These are phyloP conservation scores for Diplodia sapinea DNA, from an alignment of 2,329 filamentous ascomycete species.

Conservation along the genomic window DNA sequence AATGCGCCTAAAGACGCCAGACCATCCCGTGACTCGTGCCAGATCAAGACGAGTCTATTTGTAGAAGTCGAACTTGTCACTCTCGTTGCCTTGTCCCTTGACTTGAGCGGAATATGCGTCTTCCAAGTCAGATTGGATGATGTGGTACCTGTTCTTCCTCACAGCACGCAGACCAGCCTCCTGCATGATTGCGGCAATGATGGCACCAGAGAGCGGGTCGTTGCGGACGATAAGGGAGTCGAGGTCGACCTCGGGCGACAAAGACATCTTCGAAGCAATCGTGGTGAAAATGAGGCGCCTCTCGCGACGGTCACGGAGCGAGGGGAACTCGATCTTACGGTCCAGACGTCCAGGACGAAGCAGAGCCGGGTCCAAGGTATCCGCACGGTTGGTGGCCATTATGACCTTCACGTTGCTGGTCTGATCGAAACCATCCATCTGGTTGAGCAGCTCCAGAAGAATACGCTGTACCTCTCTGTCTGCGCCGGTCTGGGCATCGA, in stretches of 20 bases:
- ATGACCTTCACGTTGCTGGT: slow-evolving; percentile 99
- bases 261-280: slow-evolving; percentile 96
- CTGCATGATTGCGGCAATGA: slow-evolving; percentile 99
- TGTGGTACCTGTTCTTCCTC: slow-evolving; percentile 98
- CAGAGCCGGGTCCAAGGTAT: slow-evolving; percentile 93
- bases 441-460: slow-evolving; percentile 93
- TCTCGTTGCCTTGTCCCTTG: slow-evolving; percentile 74
- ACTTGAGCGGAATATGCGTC: slow-evolving; percentile 97
- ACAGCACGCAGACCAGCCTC: slow-evolving; percentile 94
- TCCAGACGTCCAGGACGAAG: slow-evolving; percentile 94
- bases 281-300: slow-evolving; percentile 95
- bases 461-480: slow-evolving; percentile 99
- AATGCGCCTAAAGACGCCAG: slow-evolving; percentile 19
- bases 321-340: slow-evolving; percentile 99
- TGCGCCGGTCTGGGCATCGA: slow-evolving; percentile 97
- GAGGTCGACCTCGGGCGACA: slow-evolving; percentile 94
- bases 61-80: slow-evolving; percentile 75
- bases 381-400: slow-evolving; percentile 98
- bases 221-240: slow-evolving; percentile 97
- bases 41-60: slow-evolving; percentile 38
- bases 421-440: slow-evolving; percentile 99
- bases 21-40: slow-evolving; percentile 20
- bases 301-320: slow-evolving; percentile 88
- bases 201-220: slow-evolving; percentile 90
- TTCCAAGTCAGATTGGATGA: slow-evolving; percentile 95